Conservation (phyloP, 1,284 basidiomycete species). For the Sporisorium reilianum region DNA sequence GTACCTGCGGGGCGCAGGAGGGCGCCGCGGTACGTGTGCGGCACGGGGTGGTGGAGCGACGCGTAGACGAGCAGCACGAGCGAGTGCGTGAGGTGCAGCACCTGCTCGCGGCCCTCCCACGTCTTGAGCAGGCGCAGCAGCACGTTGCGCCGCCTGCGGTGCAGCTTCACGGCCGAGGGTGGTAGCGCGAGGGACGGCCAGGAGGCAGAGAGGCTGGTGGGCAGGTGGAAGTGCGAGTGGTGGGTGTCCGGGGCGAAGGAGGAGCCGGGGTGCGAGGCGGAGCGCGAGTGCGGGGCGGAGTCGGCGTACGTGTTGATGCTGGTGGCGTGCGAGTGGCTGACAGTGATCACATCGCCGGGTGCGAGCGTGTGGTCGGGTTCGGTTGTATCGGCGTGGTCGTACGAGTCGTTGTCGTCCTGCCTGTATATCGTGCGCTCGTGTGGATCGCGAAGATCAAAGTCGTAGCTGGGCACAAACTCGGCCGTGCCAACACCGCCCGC, state of each 20-base stretch:
- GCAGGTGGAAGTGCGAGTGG: constrained; percentile 11
- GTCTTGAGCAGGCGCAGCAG: constrained; percentile 42
- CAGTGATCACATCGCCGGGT: constrained; percentile 29
- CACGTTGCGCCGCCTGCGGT: constrained; percentile 25
- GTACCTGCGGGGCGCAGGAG: constrained; percentile 29
- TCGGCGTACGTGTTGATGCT: constrained; percentile 21
- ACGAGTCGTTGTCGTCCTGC: neutral
- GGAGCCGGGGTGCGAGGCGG: constrained; percentile 13
- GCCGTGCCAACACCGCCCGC: neutral
- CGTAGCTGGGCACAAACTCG: constrained; percentile 19
- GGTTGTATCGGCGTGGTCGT: neutral
- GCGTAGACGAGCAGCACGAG: constrained; percentile 44
- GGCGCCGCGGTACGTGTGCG: constrained; percentile 23
- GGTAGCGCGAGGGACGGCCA: constrained; percentile 37
- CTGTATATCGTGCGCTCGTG: constrained; percentile 22
- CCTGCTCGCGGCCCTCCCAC: constrained; percentile 42
- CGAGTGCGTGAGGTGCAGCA: constrained; percentile 42
- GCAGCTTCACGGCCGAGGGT: constrained; percentile 29
- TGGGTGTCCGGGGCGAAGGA: neutral
- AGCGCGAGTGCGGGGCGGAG: constrained; percentile 18
- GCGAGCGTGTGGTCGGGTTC: constrained; percentile 19
- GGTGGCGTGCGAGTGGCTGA: constrained; percentile 37
- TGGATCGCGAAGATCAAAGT: constrained; percentile 34
- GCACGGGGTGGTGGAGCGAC: constrained; percentile 28
- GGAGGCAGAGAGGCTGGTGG: constrained; percentile 20